phyloP scores from a whole-genome alignment of 352 stramenopile genomes.

The Pythium folliculosum region DNA sequence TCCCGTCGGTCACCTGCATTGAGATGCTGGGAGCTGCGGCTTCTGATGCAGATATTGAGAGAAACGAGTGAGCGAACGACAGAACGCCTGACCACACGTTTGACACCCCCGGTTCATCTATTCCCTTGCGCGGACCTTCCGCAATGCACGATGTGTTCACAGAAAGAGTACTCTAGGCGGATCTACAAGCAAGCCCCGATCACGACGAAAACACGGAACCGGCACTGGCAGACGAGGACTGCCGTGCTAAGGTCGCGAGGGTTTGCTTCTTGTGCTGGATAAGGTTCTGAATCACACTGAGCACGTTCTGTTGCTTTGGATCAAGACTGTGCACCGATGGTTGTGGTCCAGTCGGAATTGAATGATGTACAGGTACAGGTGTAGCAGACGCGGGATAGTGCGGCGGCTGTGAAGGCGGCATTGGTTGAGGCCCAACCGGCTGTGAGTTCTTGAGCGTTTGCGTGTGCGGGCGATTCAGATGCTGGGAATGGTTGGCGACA shows the following conservation, averaged over 20 bases:
- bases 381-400: not conserved
- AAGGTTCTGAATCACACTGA: conserved; percentile 75
- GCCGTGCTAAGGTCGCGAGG: conserved; percentile 47
- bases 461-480: not conserved
- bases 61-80: conserved; percentile 14
- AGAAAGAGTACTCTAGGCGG: not conserved
- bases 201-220: conserved; percentile 31
- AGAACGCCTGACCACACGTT: not conserved
- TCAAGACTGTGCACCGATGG: conserved; percentile 31
- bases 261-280: conserved; percentile 81
- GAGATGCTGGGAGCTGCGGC: conserved; percentile 61
- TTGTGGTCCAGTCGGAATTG: not conserved
- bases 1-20: conserved; percentile 77
- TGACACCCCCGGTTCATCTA: not conserved
- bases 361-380: conserved; percentile 4
- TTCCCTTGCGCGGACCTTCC: not conserved
- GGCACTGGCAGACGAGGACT: conserved; percentile 27
- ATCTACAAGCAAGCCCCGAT: not conserved
- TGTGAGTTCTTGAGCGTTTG: not conserved
- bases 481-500: not conserved
- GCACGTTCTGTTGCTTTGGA: conserved; percentile 65
- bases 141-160: not conserved
- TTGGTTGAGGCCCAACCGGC: not conserved
- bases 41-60: conserved; percentile 51
- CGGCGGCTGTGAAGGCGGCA: not conserved